Percentiles rank a stretch among this genome's conserved stretches.
These are phyloP conservation scores for Maudiozyma humilis DNA, from an alignment of 1,139 yeast genomes.

Conservation along the genomic window DNA sequence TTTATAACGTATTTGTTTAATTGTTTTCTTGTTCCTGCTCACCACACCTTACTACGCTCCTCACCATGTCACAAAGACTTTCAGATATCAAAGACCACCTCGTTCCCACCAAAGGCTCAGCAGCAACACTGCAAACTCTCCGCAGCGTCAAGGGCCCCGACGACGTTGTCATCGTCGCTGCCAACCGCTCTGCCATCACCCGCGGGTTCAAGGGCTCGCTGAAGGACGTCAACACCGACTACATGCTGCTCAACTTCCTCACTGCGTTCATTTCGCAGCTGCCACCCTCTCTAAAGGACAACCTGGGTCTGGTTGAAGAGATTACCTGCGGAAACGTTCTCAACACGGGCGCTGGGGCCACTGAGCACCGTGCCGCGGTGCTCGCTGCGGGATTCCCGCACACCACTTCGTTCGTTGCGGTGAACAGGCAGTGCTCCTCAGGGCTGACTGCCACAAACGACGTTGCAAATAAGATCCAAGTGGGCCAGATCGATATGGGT, in stretches of 20 bases:
- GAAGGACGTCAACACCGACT: slow-evolving; percentile 31
- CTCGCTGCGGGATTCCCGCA: slow-evolving; percentile 67
- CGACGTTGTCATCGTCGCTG: slow-evolving; percentile 80
- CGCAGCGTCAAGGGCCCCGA: slow-evolving; percentile 59
- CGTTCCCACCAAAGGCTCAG: neutral
- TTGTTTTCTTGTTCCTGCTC: neutral
- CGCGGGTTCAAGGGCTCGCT: slow-evolving; percentile 68
- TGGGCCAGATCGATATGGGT: slow-evolving; percentile 87
- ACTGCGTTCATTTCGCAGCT: slow-evolving; percentile 48
- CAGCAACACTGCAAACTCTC: neutral
- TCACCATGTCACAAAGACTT: slow-evolving; percentile 42
- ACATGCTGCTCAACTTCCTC: slow-evolving; percentile 56
- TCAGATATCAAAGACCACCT: slow-evolving; percentile 52
- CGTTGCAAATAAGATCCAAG: slow-evolving; percentile 76
- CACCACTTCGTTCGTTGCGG: slow-evolving; percentile 65
- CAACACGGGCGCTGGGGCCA: slow-evolving; percentile 86
- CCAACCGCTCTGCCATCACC: slow-evolving; percentile 83
- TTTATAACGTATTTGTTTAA: neutral
- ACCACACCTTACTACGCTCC: too few species aligned
- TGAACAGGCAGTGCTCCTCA: slow-evolving; percentile 92
- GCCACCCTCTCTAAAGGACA: slow-evolving; percentile 37
- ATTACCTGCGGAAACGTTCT: slow-evolving; percentile 83
- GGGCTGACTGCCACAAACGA: slow-evolving; percentile 87
- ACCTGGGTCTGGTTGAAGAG: slow-evolving; percentile 66
- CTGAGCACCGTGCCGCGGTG: slow-evolving; percentile 82